Conservation (phyloP, 345 rosid genomes). For the Bruguiera gymnorhiza region DNA sequence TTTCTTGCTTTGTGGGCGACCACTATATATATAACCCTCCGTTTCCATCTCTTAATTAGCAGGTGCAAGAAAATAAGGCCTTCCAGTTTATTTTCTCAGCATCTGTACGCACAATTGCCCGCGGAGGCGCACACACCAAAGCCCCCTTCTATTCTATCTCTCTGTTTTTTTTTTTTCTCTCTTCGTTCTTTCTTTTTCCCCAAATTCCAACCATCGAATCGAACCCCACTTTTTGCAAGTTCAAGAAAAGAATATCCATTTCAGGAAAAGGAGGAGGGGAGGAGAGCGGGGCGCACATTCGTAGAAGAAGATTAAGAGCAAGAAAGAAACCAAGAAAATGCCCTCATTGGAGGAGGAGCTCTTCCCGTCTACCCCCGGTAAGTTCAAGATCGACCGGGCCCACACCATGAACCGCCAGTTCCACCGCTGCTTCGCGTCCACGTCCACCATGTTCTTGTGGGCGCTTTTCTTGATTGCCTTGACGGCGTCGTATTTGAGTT, state of each 20-base stretch:
- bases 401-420: slow-evolving; percentile 48
- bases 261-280: background rate
- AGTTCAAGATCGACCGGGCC: slow-evolving; percentile 56
- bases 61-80: background rate
- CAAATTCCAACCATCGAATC: too few species aligned
- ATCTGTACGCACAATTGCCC: background rate
- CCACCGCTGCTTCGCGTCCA: slow-evolving; percentile 66
- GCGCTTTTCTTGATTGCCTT: slow-evolving; percentile 68
- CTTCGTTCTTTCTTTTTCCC: background rate
- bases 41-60: background rate
- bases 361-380: slow-evolving; percentile 78
- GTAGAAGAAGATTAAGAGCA: background rate
- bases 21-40: slow-evolving; percentile 31
- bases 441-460: slow-evolving; percentile 77
- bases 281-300: too few species aligned
- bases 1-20: slow-evolving; percentile 20
- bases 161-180: background rate
- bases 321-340: slow-evolving; percentile 29
- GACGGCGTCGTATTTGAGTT: slow-evolving; percentile 67
- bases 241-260: background rate
- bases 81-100: background rate
- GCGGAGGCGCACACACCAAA: too few species aligned
- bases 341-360: slow-evolving; percentile 61
- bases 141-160: background rate
- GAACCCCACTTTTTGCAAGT: too few species aligned